phyloP scores from a whole-genome alignment of 768 basidiomycete genomes.

The Leccinum ochraceum region DNA sequence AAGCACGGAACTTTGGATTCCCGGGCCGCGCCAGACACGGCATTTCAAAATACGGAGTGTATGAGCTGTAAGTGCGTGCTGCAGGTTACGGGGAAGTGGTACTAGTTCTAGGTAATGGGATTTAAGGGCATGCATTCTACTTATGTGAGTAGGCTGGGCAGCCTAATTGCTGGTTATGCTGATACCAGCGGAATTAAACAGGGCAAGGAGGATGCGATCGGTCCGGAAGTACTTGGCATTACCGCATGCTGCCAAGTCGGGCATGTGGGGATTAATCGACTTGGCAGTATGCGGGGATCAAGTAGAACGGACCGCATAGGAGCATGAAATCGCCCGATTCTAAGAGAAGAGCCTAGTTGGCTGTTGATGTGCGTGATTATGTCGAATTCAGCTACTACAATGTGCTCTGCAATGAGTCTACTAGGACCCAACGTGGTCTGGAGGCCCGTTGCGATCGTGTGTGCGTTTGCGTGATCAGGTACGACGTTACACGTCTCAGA shows the following conservation, averaged over 20 bases:
- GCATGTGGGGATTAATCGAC: neutral
- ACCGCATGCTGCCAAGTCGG: neutral
- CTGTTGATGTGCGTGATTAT: neutral
- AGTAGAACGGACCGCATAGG: neutral
- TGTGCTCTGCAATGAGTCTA: too few relatives aligned
- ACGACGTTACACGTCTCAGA: neutral
- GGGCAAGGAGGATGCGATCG: neutral
- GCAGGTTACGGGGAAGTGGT: neutral
- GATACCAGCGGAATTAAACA: neutral
- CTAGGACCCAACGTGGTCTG: neutral
- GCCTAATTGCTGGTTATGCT: neutral
- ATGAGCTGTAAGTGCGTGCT: neutral
- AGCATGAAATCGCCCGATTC: neutral
- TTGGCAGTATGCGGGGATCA: neutral
- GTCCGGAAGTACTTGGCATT: neutral
- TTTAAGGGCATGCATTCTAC: neutral
- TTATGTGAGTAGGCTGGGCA: neutral
- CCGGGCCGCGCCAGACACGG: neutral
- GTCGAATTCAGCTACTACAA: neutral
- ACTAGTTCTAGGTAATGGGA: neutral
- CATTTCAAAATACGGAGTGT: neutral
- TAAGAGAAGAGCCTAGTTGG: neutral
- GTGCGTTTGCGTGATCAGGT: neutral
- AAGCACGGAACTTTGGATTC: neutral
- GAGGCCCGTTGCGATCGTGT: neutral